Evolutionary conservation across 192 early-diverging fungal species (phyloP).

Genomic region (Geranomyces michiganensis): DNA sequence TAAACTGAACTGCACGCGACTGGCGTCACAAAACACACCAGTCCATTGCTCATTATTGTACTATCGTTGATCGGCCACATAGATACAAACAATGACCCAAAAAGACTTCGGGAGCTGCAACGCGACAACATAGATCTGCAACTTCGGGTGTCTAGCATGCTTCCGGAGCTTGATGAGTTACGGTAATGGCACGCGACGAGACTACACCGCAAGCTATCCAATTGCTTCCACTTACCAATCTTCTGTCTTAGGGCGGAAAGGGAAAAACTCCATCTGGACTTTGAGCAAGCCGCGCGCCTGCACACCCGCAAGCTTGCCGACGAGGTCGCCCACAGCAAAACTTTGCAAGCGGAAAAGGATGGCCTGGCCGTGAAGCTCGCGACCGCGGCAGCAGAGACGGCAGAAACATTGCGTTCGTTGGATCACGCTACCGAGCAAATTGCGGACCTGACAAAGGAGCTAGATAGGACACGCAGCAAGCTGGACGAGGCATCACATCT

Average conservation of each 20-base stretch:
- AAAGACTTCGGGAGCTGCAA: conserved; percentile 32
- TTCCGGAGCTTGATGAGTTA: conserved; percentile 45
- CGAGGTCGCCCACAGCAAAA: conserved; percentile 36
- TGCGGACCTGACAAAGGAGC: conserved; percentile 34
- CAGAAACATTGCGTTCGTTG: conserved; percentile 12
- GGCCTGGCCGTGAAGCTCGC: conserved; percentile 30
- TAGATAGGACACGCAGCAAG: conserved; percentile 30
- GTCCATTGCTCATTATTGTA: not conserved
- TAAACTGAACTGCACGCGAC: too few species aligned
- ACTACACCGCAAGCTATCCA: not conserved
- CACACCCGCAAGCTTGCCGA: conserved; percentile 37
- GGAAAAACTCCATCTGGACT: conserved; percentile 37
- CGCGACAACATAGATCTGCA: conserved; percentile 46
- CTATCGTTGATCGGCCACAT: conserved; percentile 5
- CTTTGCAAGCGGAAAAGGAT: conserved; percentile 43
- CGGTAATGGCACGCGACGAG: conserved; percentile 27
- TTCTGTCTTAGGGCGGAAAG: conserved; percentile 34
- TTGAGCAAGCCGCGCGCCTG: conserved; percentile 37
- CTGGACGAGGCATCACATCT: conserved; percentile 40
- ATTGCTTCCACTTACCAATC: not conserved
- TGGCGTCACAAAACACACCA: too few species aligned
- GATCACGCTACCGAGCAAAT: conserved; percentile 41
- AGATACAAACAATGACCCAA: conserved; percentile 26
- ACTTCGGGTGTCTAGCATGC: conserved; percentile 30
- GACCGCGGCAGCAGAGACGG: conserved; percentile 34